Evolutionary conservation across 306 rosid species (phyloP).

Genomic region (Sicyos baderoa): DNA sequence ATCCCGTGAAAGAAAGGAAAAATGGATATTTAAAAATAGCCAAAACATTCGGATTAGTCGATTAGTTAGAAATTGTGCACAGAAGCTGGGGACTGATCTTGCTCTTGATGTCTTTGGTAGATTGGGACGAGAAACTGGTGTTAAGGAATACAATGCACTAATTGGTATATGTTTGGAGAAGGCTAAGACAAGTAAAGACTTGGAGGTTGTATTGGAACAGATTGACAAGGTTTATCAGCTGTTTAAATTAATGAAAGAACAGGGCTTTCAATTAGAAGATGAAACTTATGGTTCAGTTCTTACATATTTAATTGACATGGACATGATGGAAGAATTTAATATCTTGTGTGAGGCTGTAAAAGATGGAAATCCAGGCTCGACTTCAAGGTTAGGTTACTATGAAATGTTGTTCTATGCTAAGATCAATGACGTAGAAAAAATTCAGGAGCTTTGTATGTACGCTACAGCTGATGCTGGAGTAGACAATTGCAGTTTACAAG

Average conservation of each 20-base stretch:
- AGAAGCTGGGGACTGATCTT: conserved; percentile 42
- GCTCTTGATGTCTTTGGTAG: conserved; percentile 41
- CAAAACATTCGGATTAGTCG: conserved; percentile 37
- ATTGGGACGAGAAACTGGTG: conserved; percentile 48
- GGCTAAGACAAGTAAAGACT: conserved; percentile 44
- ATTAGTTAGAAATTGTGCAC: conserved; percentile 35
- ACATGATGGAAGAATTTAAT: conserved; percentile 60
- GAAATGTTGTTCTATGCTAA: conserved; percentile 69
- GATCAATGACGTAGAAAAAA: conserved; percentile 51
- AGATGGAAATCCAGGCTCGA: conserved; percentile 39
- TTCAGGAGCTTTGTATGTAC: conserved; percentile 48
- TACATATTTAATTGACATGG: conserved; percentile 49
- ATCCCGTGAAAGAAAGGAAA: conserved; percentile 49
- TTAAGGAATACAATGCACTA: conserved; percentile 46
- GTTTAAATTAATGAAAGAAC: conserved; percentile 52
- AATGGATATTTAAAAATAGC: conserved; percentile 27
- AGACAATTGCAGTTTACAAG: conserved; percentile 40
- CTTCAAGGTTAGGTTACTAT: conserved; percentile 59
- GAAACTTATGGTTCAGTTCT: conserved; percentile 58
- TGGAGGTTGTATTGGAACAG: conserved; percentile 42
- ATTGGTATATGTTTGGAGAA: conserved; percentile 43
- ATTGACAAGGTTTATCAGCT: conserved; percentile 43
- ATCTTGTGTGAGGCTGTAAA: conserved; percentile 41
- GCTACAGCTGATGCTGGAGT: conserved; percentile 33
- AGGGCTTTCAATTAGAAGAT: conserved; percentile 55